Conservation (phyloP, 805 yeast genomes). For the Candida bentonensis region DNA sequence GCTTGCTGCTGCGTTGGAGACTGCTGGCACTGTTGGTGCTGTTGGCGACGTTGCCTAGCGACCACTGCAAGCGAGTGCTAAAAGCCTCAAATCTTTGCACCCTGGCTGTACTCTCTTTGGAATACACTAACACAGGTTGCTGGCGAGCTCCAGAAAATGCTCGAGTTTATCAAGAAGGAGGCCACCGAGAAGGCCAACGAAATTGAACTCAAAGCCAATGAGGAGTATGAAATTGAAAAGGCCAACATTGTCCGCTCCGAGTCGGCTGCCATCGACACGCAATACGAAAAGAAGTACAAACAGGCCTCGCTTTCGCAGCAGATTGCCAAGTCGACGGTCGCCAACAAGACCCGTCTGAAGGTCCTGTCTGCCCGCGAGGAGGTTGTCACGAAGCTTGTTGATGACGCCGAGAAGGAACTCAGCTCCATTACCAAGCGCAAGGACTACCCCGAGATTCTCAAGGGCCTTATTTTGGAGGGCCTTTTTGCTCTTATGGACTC, state of each 20-base stretch:
- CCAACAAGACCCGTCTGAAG: constrained; percentile 89
- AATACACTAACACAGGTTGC: constrained; percentile 57
- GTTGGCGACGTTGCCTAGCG: too few relatives aligned
- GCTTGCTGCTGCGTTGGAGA: too few relatives aligned
- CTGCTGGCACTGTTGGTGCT: too few relatives aligned
- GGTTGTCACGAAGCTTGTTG: constrained; percentile 60
- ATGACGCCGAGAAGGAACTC: constrained; percentile 51
- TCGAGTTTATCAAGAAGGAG: constrained; percentile 95
- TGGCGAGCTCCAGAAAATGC: constrained; percentile 94
- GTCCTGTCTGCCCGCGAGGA: constrained; percentile 77
- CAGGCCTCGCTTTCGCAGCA: constrained; percentile 89
- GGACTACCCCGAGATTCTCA: constrained; percentile 55
- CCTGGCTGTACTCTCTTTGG: too few relatives aligned
- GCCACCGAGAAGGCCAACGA: constrained; percentile 98
- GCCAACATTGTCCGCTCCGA: constrained; percentile 89
- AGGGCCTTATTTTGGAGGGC: constrained; percentile 66
- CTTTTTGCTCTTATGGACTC: constrained; percentile 57
- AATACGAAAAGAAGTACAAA: constrained; percentile 70
- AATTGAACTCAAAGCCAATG: constrained; percentile 89
- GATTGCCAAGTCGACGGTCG: constrained; percentile 87
- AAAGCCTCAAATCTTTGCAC: too few relatives aligned
- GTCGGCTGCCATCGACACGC: constrained; percentile 71
- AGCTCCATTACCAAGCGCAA: constrained; percentile 40
- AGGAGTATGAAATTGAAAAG: constrained; percentile 96
- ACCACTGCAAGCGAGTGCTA: too few relatives aligned